phyloP scores from a whole-genome alignment of 208 protist species.

The Acanthamoeba comandoni region DNA sequence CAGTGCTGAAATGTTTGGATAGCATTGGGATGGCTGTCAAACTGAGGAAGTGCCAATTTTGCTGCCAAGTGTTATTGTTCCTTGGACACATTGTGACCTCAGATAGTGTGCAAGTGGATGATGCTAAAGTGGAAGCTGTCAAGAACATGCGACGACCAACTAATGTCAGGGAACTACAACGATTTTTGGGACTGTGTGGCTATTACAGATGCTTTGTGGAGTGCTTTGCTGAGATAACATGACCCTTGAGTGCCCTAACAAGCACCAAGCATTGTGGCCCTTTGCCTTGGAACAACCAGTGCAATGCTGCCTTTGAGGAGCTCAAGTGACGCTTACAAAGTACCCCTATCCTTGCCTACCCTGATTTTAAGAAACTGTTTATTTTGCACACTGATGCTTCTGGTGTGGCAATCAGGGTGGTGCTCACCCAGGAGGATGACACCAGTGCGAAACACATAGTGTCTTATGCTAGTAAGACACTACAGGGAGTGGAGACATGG shows the following conservation, averaged over 20 bases:
- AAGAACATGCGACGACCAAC: not conserved
- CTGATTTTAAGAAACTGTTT: not conserved
- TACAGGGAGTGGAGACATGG: not conserved
- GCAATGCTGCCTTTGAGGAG: not conserved
- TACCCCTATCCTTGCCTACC: not conserved
- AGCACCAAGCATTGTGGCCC: not conserved
- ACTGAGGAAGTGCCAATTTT: not conserved
- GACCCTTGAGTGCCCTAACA: not conserved
- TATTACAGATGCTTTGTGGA: not conserved
- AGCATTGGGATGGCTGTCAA: not conserved
- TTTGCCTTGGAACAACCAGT: not conserved
- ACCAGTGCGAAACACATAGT: not conserved
- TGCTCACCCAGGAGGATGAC: not conserved
- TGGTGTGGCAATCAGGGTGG: not conserved
- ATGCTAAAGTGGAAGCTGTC: not conserved
- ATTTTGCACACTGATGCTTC: not conserved
- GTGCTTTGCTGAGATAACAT: not conserved
- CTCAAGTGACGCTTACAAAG: not conserved
- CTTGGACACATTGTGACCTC: constrained; percentile 2
- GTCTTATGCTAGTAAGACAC: too few relatives aligned
- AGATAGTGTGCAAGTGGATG: not conserved
- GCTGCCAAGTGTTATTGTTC: not conserved
- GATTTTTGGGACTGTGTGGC: not conserved
- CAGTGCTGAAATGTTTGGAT: constrained; percentile 22
- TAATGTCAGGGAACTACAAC: not conserved